phyloP scores from a whole-genome alignment of 2,329 filamentous ascomycete genomes.

The Trichoderma harzianum region DNA sequence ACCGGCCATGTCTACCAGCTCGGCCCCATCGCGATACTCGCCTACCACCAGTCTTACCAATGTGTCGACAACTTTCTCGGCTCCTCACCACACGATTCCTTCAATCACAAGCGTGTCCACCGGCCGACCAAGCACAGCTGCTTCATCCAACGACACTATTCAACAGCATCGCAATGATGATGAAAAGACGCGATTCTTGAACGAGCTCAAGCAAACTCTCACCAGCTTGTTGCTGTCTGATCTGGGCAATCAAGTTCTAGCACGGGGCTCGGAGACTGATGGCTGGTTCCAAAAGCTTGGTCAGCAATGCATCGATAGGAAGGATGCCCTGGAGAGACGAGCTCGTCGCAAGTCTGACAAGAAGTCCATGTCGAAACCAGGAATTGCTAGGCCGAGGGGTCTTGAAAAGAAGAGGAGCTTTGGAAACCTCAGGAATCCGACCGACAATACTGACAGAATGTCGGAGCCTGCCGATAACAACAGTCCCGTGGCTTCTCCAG shows the following conservation, averaged over 20 bases:
- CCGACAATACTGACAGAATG: constrained; percentile 39
- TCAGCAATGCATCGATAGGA: constrained; percentile 62
- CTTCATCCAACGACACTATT: constrained; percentile 18
- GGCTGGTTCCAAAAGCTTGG: constrained; percentile 73
- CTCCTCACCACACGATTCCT: constrained; percentile 40
- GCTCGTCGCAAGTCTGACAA: constrained; percentile 40
- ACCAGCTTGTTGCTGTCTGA: constrained; percentile 86
- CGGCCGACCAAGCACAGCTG: constrained; percentile 60
- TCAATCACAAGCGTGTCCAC: constrained; percentile 47
- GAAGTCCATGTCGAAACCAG: constrained; percentile 42
- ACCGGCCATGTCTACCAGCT: constrained; percentile 60
- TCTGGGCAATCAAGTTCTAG: constrained; percentile 79
- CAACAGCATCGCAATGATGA: constrained; percentile 42
- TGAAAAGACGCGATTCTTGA: constrained; percentile 75
- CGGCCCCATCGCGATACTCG: constrained; percentile 59
- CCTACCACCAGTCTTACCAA: constrained; percentile 61
- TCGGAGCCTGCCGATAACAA: constrained; percentile 38
- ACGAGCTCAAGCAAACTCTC: constrained; percentile 72
- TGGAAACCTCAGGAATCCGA: constrained; percentile 56
- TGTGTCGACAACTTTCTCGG: constrained; percentile 49
- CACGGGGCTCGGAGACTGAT: constrained; percentile 90
- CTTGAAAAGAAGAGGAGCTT: constrained; percentile 68
- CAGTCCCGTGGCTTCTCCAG: constrained; percentile 38
- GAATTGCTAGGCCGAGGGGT: constrained; percentile 46
- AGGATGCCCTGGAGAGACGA: constrained; percentile 52